Evolutionary conservation across 345 rosid species (phyloP).

Genomic region (Eucalyptus rudis): DNA sequence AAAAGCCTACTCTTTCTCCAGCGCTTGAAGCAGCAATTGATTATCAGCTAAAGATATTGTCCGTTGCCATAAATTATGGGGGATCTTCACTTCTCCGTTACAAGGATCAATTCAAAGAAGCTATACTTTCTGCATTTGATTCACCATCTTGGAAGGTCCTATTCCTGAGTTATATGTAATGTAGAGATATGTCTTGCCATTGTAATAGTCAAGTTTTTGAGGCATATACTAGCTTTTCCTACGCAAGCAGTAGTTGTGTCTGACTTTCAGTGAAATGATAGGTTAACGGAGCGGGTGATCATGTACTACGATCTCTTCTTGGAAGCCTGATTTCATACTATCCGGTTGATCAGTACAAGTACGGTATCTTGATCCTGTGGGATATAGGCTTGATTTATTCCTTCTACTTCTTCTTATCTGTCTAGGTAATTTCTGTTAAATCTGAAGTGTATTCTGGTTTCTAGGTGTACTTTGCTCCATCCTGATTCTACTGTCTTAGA

Average conservation of each 20-base stretch:
- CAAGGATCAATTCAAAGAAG: constrained; percentile 69
- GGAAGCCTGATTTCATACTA: constrained; percentile 87
- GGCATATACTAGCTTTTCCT: neutral
- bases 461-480: constrained; percentile 62
- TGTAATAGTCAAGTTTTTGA: neutral
- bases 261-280: constrained; percentile 9
- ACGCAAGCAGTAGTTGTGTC: neutral
- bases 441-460: constrained; percentile 1
- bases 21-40: constrained; percentile 93
- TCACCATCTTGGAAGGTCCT: constrained; percentile 97
- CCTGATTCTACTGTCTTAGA: constrained; percentile 77
- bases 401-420: neutral
- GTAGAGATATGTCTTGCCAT: neutral
- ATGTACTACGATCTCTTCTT: constrained; percentile 80
- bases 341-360: constrained; percentile 90
- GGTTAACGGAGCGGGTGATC: constrained; percentile 97
- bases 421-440: neutral
- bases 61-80: constrained; percentile 82
- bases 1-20: constrained; percentile 73
- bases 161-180: neutral
- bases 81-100: constrained; percentile 75
- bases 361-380: constrained; percentile 1
- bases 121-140: constrained; percentile 70
- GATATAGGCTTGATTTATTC: neutral
- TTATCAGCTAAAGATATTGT: constrained; percentile 82